Percentiles rank a stretch among this genome's conserved stretches.
phyloP scores from a whole-genome alignment of 768 basidiomycete species.

The Ramaria sp. region DNA sequence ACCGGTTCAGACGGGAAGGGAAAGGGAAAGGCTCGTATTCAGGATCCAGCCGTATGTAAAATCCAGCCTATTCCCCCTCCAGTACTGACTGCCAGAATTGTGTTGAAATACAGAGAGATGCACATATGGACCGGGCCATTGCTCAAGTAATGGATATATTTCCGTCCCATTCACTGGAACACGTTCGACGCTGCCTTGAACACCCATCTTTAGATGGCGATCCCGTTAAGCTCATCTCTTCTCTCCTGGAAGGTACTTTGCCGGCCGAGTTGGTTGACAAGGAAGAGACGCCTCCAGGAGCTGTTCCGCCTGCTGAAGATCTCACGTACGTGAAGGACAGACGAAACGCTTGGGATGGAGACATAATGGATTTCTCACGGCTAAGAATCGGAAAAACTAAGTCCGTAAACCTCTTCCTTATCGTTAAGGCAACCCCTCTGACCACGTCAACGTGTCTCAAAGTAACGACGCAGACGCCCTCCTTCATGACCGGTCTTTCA shows the following conservation, averaged over 20 bases:
- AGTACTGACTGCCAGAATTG: background rate
- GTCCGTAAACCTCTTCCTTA: slow-evolving; percentile 25
- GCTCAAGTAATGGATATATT: slow-evolving; percentile 70
- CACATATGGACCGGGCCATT: slow-evolving; percentile 45
- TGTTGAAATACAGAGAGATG: slow-evolving; percentile 17
- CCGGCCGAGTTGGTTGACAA: slow-evolving; percentile 22
- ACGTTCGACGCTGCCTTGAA: slow-evolving; percentile 48
- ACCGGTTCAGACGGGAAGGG: slow-evolving; percentile 31
- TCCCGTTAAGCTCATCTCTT: slow-evolving; percentile 54
- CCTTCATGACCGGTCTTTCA: slow-evolving; percentile 45
- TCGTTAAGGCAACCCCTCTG: background rate
- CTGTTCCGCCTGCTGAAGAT: slow-evolving; percentile 10
- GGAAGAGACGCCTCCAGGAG: background rate
- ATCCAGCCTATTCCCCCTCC: background rate
- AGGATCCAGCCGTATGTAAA: background rate
- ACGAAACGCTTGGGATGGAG: slow-evolving; percentile 67
- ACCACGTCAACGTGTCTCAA: slow-evolving; percentile 4
- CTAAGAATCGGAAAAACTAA: slow-evolving; percentile 49
- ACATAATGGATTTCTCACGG: slow-evolving; percentile 50
- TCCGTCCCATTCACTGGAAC: slow-evolving; percentile 44
- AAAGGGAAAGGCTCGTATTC: slow-evolving; percentile 19
- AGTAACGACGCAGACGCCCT: slow-evolving; percentile 37
- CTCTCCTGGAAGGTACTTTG: slow-evolving; percentile 67
- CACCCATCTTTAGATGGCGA: slow-evolving; percentile 41
- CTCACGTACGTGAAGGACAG: slow-evolving; percentile 30